Percentiles rank a stretch among this genome's conserved stretches.
Conservation (phyloP, 1,284 basidiomycete genomes). For the Ustilago vetiveriae region DNA sequence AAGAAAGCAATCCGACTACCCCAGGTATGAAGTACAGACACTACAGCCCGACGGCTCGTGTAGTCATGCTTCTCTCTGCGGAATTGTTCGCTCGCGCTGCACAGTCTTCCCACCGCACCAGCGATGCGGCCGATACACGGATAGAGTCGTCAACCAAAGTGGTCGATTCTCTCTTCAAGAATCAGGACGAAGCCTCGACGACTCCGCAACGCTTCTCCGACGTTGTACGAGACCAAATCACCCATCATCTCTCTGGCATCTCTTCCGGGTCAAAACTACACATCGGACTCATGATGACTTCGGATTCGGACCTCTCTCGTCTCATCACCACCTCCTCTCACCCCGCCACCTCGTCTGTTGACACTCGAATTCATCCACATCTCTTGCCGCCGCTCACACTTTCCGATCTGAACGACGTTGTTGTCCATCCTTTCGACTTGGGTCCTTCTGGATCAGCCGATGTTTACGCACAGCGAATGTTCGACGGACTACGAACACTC, state of each 20-base stretch:
- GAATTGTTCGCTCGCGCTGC: constrained; percentile 23
- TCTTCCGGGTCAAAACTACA: not conserved
- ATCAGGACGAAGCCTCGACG: not conserved
- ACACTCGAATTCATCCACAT: constrained; percentile 3
- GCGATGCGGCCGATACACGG: too few species aligned
- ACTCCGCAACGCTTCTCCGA: constrained; percentile 15
- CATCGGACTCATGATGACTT: constrained; percentile 48
- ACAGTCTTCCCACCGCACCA: not conserved
- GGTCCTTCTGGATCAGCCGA: constrained; percentile 75
- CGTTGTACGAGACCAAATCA: constrained; percentile 26
- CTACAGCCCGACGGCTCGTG: constrained; percentile 78
- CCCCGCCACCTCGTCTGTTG: not conserved
- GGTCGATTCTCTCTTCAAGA: constrained; percentile 19
- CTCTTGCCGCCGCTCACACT: constrained; percentile 14
- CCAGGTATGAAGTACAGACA: constrained; percentile 99
- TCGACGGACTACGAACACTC: constrained; percentile 85
- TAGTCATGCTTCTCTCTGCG: constrained; percentile 47
- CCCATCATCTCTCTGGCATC: constrained; percentile 1
- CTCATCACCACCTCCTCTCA: constrained; percentile 6
- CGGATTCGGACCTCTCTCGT: constrained; percentile 31
- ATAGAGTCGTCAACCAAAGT: constrained; percentile 14
- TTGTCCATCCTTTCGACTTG: constrained; percentile 69
- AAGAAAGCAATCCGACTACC: constrained; percentile 76
- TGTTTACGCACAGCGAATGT: constrained; percentile 81
- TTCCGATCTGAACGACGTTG: not conserved